Conservation (phyloP, 192 early-diverging fungal genomes). For the Podila horticola region DNA sequence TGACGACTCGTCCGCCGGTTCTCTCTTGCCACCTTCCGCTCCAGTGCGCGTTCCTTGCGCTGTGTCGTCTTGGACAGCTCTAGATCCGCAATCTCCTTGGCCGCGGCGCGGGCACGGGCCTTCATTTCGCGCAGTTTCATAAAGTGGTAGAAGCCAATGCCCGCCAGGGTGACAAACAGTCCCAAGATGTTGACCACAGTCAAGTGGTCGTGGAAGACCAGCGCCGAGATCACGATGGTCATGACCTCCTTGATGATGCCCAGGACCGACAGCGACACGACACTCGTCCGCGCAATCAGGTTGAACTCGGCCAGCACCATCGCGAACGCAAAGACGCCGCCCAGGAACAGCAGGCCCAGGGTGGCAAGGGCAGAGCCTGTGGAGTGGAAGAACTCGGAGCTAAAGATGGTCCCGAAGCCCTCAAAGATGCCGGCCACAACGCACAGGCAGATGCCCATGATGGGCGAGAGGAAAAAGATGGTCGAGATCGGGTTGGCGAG, state of each 20-base stretch:
- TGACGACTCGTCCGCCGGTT: not conserved
- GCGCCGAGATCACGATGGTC: constrained; percentile 75
- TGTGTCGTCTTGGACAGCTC: constrained; percentile 6
- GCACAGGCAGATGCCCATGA: constrained; percentile 75
- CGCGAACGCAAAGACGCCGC: constrained; percentile 86
- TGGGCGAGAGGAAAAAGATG: constrained; percentile 84
- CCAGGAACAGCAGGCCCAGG: constrained; percentile 70
- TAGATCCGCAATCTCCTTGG: constrained; percentile 35
- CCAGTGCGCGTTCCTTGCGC: not conserved
- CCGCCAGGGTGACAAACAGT: constrained; percentile 81
- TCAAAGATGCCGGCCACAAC: constrained; percentile 75
- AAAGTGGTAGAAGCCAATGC: constrained; percentile 83
- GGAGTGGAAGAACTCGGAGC: constrained; percentile 62
- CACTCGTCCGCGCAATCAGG: constrained; percentile 84
- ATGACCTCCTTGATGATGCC: constrained; percentile 91
- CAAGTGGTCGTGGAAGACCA: constrained; percentile 87
- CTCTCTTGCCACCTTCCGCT: not conserved
- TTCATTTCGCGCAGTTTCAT: constrained; percentile 65
- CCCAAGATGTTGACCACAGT: constrained; percentile 81
- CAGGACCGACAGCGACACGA: constrained; percentile 88
- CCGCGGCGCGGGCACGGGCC: constrained; percentile 12
- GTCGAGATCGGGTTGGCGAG: constrained; percentile 92
- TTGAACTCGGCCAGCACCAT: constrained; percentile 91
- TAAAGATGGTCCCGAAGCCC: constrained; percentile 60
- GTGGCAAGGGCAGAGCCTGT: constrained; percentile 48